Percentiles rank a stretch among this genome's conserved stretches.
These are phyloP conservation scores for Hevea brasiliensis DNA, from an alignment of 345 rosid species.

Conservation along the genomic window DNA sequence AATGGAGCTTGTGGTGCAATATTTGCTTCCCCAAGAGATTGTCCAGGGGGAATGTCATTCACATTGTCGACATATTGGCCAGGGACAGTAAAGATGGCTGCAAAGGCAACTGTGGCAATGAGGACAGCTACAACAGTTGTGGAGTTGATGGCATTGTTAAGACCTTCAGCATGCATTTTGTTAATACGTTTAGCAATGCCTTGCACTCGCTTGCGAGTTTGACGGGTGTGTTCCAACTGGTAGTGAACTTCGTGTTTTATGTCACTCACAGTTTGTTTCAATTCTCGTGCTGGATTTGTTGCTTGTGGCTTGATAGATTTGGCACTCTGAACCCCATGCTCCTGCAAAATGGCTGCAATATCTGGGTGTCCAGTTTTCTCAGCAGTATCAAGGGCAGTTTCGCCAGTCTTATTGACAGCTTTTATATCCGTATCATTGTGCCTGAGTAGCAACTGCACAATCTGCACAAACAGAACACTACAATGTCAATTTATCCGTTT, in stretches of 20 bases:
- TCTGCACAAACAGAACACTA: constrained; percentile 44
- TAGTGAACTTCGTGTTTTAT: constrained; percentile 89
- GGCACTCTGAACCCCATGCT: constrained; percentile 71
- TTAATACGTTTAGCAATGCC: constrained; percentile 82
- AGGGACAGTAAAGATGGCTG: constrained; percentile 90
- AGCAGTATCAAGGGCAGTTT: constrained; percentile 85
- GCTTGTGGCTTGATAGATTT: constrained; percentile 51
- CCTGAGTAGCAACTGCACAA: constrained; percentile 59
- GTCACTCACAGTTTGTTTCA: constrained; percentile 92
- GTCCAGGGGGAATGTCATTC: constrained; percentile 35
- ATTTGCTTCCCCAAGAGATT: constrained; percentile 75
- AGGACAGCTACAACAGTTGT: constrained; percentile 93
- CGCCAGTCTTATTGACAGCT: constrained; percentile 60
- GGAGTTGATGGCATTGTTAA: constrained; percentile 91
- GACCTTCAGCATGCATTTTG: constrained; percentile 88
- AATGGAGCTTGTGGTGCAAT: constrained; percentile 66
- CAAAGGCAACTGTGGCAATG: constrained; percentile 90
- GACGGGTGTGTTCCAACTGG: constrained; percentile 89
- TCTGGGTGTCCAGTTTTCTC: constrained; percentile 68
- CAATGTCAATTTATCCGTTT: constrained; percentile 2
- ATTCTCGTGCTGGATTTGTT: constrained; percentile 64
- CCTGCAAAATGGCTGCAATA: constrained; percentile 49
- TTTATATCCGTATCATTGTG: constrained; percentile 45
- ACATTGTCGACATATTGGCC: constrained; percentile 75
- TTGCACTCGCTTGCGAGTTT: constrained; percentile 79